Conservation (phyloP, 768 basidiomycete genomes). For the Agrocybe chaxingu region DNA sequence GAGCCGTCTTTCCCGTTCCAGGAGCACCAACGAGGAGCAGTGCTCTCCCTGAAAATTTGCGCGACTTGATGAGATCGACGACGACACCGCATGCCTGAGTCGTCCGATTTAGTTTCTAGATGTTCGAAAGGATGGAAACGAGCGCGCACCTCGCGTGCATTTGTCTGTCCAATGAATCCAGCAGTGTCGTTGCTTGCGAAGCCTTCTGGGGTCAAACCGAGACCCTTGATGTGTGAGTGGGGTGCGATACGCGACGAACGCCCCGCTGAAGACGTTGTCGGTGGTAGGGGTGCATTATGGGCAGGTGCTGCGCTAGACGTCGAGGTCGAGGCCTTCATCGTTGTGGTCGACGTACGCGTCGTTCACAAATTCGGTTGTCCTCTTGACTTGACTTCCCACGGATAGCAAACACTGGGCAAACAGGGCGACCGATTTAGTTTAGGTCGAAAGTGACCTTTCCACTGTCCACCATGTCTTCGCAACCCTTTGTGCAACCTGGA, state of each 20-base stretch:
- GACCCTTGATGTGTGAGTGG: constrained; percentile 96
- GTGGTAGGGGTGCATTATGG: constrained; percentile 73
- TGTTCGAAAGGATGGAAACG: neutral
- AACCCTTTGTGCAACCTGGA: constrained; percentile 77
- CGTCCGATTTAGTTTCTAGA: neutral
- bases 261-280: constrained; percentile 55
- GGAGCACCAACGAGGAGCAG: constrained; percentile 92
- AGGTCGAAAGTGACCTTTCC: no score
- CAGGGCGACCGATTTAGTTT: no score
- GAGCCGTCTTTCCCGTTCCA: constrained; percentile 96
- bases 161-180: constrained; percentile 89
- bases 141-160: constrained; percentile 80
- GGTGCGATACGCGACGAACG: constrained; percentile 81
- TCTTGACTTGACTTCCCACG: no score
- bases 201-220: constrained; percentile 86
- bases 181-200: constrained; percentile 66
- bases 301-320: constrained; percentile 51
- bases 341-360: constrained; percentile 9
- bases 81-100: constrained; percentile 85
- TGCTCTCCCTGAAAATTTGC: constrained; percentile 92
- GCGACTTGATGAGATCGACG: constrained; percentile 85
- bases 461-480: constrained; percentile 23
- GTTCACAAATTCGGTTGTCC: no score
- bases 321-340: constrained; percentile 36
- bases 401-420: no score